These are phyloP conservation scores for Colletotrichum sp. DNA, from an alignment of 2,329 filamentous ascomycete genomes.

Conservation along the genomic window DNA sequence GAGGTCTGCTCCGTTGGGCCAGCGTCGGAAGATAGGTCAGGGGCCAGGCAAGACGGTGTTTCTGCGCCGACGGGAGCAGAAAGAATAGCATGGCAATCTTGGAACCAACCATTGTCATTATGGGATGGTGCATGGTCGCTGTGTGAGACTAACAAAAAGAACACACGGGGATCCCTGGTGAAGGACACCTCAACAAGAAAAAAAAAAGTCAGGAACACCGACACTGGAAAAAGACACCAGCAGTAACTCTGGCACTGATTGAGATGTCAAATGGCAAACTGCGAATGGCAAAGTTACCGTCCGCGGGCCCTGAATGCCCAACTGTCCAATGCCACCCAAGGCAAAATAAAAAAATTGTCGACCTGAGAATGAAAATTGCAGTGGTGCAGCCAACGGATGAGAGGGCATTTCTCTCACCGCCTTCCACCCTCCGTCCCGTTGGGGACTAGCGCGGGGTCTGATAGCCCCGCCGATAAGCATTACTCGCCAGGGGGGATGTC, in stretches of 20 bases:
- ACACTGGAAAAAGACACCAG: neutral
- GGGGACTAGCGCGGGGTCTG: slow-evolving; percentile 22
- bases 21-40: neutral
- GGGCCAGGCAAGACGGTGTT: neutral
- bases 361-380: neutral
- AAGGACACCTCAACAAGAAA: neutral
- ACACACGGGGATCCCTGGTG: neutral
- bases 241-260: neutral
- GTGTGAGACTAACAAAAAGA: neutral
- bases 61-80: neutral
- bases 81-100: neutral
- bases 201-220: neutral
- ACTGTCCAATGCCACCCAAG: neutral
- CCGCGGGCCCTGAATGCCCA: neutral
- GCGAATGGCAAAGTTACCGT: neutral
- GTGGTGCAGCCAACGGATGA: slow-evolving; percentile 23
- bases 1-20: slow-evolving; percentile 2
- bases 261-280: neutral
- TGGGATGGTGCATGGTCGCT: neutral
- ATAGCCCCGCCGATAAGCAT: slow-evolving; percentile 31
- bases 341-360: neutral
- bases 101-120: neutral
- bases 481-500: slow-evolving; percentile 19
- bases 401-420: slow-evolving; percentile 30
- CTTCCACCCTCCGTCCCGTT: slow-evolving; percentile 23